Evolutionary conservation across 2,329 filamentous ascomycete genomes (phyloP).

Genomic region (Aspergillus aculeatus): DNA sequence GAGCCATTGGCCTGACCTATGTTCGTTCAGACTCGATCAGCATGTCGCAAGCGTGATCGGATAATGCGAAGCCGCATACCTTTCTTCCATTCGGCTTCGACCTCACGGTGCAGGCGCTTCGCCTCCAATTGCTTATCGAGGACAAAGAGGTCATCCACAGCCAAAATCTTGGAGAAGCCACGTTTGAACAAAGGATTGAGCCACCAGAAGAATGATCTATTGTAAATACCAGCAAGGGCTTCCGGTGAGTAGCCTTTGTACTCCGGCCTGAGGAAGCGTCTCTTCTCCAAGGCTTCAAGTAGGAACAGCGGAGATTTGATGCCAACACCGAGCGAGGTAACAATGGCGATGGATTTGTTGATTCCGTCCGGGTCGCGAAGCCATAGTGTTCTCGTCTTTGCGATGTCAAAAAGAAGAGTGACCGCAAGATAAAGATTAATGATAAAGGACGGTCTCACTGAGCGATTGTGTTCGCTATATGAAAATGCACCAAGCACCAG

Average conservation of each 20-base stretch:
- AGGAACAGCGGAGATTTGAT: slow-evolving; percentile 47
- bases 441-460: slow-evolving; percentile 48
- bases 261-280: slow-evolving; percentile 38
- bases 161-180: slow-evolving; percentile 48
- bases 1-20: slow-evolving; percentile 23
- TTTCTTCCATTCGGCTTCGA: slow-evolving; percentile 43
- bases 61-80: slow-evolving; percentile 22
- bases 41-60: not conserved
- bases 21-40: slow-evolving; percentile 14
- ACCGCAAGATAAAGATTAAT: slow-evolving; percentile 49
- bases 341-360: slow-evolving; percentile 40
- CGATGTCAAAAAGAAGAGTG: slow-evolving; percentile 48
- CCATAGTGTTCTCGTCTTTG: slow-evolving; percentile 47
- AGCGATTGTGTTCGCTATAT: slow-evolving; percentile 48
- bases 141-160: slow-evolving; percentile 45
- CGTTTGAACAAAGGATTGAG: slow-evolving; percentile 52
- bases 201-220: slow-evolving; percentile 53
- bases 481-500: slow-evolving; percentile 42
- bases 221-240: slow-evolving; percentile 53
- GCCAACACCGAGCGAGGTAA: slow-evolving; percentile 44
- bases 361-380: slow-evolving; percentile 30
- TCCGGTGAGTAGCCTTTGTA: slow-evolving; percentile 49
- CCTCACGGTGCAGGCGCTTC: slow-evolving; percentile 37
- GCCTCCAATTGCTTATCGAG: slow-evolving; percentile 49
- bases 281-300: slow-evolving; percentile 49